Conservation (phyloP, 176 grass and related monocot genomes). For the Ananas comosus region DNA sequence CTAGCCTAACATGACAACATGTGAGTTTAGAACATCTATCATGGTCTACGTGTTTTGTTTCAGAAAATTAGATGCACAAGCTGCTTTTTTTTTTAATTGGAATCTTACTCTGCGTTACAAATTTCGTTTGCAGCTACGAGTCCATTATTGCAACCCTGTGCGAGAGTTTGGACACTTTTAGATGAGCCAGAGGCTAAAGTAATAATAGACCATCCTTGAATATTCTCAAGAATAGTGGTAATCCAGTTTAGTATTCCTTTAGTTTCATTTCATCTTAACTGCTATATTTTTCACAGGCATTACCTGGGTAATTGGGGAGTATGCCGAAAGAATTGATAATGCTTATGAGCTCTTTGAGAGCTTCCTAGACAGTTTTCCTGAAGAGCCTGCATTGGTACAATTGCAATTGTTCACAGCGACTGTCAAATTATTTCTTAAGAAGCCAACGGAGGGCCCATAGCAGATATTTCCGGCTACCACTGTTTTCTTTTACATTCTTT, state of each 20-base stretch:
- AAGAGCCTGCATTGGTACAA: constrained; percentile 82
- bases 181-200: constrained; percentile 99
- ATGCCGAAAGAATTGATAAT: constrained; percentile 99
- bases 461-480: constrained; percentile 89
- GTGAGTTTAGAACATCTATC: constrained; percentile 27
- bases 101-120: neutral
- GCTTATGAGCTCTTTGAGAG: constrained; percentile 96
- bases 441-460: constrained; percentile 84
- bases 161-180: constrained; percentile 85
- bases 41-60: neutral
- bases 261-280: constrained; percentile 2
- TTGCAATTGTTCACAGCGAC: constrained; percentile 77
- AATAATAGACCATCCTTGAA: neutral
- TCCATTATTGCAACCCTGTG: constrained; percentile 93
- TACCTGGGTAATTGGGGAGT: constrained; percentile 99
- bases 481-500: constrained; percentile 11
- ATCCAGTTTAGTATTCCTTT: neutral
- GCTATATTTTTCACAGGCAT: constrained; percentile 53
- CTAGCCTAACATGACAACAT: constrained; percentile 67
- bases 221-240: neutral
- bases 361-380: constrained; percentile 88
- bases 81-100: neutral
- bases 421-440: constrained; percentile 93
- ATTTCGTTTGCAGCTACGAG: constrained; percentile 56
- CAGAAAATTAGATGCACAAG: neutral